A percentile compares a stretch with the other conserved stretches of the same genome.
These are phyloP conservation scores for Hypoxylon sp. DNA, from an alignment of 2,329 filamentous ascomycete genomes.

Conservation along the genomic window DNA sequence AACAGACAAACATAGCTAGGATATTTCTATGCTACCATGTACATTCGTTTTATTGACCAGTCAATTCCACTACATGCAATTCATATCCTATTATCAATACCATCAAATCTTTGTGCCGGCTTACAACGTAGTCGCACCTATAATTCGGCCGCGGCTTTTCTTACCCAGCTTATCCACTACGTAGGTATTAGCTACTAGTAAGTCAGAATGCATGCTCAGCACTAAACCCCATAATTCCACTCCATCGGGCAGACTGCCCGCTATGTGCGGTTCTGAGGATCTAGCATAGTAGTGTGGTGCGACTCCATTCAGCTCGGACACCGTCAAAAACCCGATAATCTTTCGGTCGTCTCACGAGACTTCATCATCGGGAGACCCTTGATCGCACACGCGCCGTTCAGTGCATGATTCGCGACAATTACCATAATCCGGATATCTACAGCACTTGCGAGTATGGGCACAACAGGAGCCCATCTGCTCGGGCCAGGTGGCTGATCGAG, in stretches of 20 bases:
- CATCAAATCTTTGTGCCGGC: slow-evolving; percentile 1
- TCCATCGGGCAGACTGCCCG: slow-evolving; percentile 28
- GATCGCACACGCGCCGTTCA: slow-evolving; percentile 19
- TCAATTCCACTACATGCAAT: slow-evolving; percentile 16
- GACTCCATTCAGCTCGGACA: slow-evolving; percentile 28
- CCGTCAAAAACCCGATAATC: slow-evolving; percentile 28
- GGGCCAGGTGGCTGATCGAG: slow-evolving; percentile 27
- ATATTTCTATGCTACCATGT: background rate
- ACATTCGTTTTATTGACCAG: slow-evolving; percentile 26
- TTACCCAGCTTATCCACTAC: slow-evolving; percentile 16
- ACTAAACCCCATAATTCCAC: slow-evolving; percentile 29
- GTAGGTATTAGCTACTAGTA: background rate
- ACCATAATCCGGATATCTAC: slow-evolving; percentile 5
- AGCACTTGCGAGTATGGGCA: slow-evolving; percentile 12
- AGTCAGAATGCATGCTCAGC: slow-evolving; percentile 22
- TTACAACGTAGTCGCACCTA: slow-evolving; percentile 18
- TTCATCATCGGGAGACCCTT: slow-evolving; percentile 37
- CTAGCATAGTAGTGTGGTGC: slow-evolving; percentile 22
- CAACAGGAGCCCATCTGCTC: slow-evolving; percentile 30
- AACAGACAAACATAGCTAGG: background rate
- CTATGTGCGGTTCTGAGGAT: slow-evolving; percentile 13
- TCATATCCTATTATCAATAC: slow-evolving; percentile 15
- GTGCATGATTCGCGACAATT: slow-evolving; percentile 18
- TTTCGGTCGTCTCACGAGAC: slow-evolving; percentile 38
- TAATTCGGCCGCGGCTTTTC: slow-evolving; percentile 12